Evolutionary conservation across 306 rosid genomes (phyloP).

Genomic region (Cucurbita maxima): DNA sequence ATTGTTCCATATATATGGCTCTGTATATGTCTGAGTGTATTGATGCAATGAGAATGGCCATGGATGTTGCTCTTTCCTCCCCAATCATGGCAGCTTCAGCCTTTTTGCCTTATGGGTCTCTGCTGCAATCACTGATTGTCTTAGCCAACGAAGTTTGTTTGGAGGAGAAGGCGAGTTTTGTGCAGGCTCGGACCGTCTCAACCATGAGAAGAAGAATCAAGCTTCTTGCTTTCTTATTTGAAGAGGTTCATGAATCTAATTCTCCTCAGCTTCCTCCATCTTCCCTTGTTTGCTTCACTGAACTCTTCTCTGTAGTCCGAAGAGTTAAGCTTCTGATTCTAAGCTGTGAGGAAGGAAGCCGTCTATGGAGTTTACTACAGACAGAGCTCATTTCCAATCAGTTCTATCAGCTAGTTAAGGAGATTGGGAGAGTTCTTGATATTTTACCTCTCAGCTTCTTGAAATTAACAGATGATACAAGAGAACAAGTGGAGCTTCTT

Average conservation of each 20-base stretch:
- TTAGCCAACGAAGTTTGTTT: constrained; percentile 47
- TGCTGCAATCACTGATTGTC: constrained; percentile 57
- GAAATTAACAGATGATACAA: constrained; percentile 36
- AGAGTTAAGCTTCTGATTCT: constrained; percentile 53
- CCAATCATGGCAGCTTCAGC: constrained; percentile 36
- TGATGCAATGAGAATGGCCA: constrained; percentile 14
- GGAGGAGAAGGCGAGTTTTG: constrained; percentile 41
- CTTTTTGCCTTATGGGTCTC: constrained; percentile 51
- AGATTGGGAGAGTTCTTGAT: constrained; percentile 76
- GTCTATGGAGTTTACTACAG: constrained; percentile 61
- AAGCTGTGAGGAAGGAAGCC: constrained; percentile 56
- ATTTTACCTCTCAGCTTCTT: constrained; percentile 73
- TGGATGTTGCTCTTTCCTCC: constrained; percentile 36
- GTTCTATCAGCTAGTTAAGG: constrained; percentile 59
- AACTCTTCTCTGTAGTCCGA: constrained; percentile 64
- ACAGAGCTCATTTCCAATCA: constrained; percentile 43
- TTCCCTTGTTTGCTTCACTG: constrained; percentile 72
- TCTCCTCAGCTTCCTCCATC: constrained; percentile 53
- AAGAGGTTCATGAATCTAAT: constrained; percentile 57
- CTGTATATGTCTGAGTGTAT: background rate
- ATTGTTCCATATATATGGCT: no score
- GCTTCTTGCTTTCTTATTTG: constrained; percentile 75
- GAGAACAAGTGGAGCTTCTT: constrained; percentile 79
- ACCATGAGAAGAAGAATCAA: constrained; percentile 70
- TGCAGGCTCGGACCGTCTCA: constrained; percentile 43